Evolutionary conservation across 2,329 filamentous ascomycete species (phyloP), one percentile per base, ranked within the genome.

Genomic region (Fonsecaea pugnacius): DNA sequence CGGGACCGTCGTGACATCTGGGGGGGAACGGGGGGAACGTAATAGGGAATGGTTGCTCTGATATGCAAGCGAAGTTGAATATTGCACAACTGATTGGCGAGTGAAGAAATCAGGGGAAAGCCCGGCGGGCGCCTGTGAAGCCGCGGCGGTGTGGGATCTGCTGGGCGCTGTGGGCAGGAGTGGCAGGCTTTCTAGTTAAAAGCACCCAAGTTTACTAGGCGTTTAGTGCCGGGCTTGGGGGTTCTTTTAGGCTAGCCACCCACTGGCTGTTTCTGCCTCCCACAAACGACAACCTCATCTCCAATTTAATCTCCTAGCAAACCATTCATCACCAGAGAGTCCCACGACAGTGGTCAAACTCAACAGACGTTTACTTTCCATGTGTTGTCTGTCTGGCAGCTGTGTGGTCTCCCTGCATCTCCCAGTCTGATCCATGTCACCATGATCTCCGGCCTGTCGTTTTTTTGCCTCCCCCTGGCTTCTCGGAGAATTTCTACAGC

Each of bases 401-500:
- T 24, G 43, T 12, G 7, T 48, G 43, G 43, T 5, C 40, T 46
- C n/a, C n/a, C n/a, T 46, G 40, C 40, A 46, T 46, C 40, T 21
- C 40, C 18, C 18, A 48, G 18, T 48, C 43, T 24, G 21, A 48
- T 27, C 18, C 43, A 27, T 48, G 43, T 48, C 43, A 48, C 43
- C 43, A 14, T 48, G 43, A 48, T 48, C 9, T 24, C 43, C 18
- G 43, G 21, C 35, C 35, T 27, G 18, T 27, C 18, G 14, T 21
- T 21, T n/a, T 18, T 24, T 18, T 48, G 10, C 8, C 21, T 48
- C 10, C 24, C 18, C 18, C 16, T 30, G 27, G 18, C 38, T 35
- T 48, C 55, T 48, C 55, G 55, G 55, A 58, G 55, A 58, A 58
- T 58, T 58, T 46, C 30, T 43, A 21, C 43, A 48, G 43, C 43